A percentile compares a stretch with the other conserved stretches of the same genome.
phyloP scores from a whole-genome alignment of 805 yeast species.

The Metschnikowia colocasiae region DNA sequence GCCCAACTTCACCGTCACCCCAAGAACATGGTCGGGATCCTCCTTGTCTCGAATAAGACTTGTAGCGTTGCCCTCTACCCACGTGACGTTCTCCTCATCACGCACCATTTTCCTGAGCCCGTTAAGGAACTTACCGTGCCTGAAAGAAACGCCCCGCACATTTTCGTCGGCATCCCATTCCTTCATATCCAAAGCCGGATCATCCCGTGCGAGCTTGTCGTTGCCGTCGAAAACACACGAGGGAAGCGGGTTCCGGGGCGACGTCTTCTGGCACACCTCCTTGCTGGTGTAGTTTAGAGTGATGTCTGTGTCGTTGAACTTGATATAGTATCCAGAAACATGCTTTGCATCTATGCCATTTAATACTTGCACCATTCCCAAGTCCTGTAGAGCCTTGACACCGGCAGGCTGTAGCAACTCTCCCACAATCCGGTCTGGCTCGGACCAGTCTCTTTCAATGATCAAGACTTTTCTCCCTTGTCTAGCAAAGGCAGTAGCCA shows the following conservation, averaged over 20 bases:
- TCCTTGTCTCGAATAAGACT: slow-evolving; percentile 53
- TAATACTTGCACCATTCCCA: slow-evolving; percentile 77
- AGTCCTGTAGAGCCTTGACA: slow-evolving; percentile 70
- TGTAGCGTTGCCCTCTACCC: slow-evolving; percentile 81
- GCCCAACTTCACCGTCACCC: slow-evolving; percentile 61
- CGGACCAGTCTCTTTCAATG: slow-evolving; percentile 84
- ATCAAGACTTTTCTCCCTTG: slow-evolving; percentile 81
- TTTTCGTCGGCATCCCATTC: slow-evolving; percentile 59
- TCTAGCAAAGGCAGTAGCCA: slow-evolving; percentile 85
- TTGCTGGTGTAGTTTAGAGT: slow-evolving; percentile 71
- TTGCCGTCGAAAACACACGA: slow-evolving; percentile 56
- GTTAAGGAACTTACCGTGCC: slow-evolving; percentile 83
- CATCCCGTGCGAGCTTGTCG: slow-evolving; percentile 48
- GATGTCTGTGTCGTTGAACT: slow-evolving; percentile 56
- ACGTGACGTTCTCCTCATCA: slow-evolving; percentile 67
- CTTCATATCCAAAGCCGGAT: slow-evolving; percentile 39
- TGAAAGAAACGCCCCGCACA: slow-evolving; percentile 79
- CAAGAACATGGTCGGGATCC: slow-evolving; percentile 54
- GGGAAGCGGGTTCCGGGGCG: slow-evolving; percentile 47
- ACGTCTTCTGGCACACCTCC: slow-evolving; percentile 37
- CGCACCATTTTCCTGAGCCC: slow-evolving; percentile 72
- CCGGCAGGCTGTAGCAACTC: slow-evolving; percentile 98
- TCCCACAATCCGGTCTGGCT: slow-evolving; percentile 96
- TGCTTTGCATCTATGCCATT: slow-evolving; percentile 74
- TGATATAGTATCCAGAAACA: slow-evolving; percentile 77